Conservation (phyloP, 208 protist species). For the Wallacemonas rigidus region DNA sequence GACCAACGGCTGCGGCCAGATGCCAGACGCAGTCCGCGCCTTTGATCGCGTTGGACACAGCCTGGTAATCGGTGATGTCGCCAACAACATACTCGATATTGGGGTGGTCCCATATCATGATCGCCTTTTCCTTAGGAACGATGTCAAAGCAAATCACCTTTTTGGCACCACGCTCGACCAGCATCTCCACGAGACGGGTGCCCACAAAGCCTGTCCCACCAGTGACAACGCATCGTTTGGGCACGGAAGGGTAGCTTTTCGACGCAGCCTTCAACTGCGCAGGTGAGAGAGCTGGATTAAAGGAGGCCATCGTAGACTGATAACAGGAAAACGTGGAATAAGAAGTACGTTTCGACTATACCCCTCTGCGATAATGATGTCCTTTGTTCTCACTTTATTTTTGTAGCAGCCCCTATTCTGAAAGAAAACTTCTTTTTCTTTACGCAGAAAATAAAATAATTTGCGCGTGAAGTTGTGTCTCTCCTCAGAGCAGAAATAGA, state of each 20-base stretch:
- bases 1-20: slow-evolving; percentile 93
- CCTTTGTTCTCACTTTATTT: background rate
- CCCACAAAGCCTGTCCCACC: slow-evolving; percentile 96
- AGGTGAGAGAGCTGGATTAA: slow-evolving; percentile 71
- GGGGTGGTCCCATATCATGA: slow-evolving; percentile 79
- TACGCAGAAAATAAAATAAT: no score
- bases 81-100: slow-evolving; percentile 91
- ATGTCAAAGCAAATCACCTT: slow-evolving; percentile 92
- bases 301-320: slow-evolving; percentile 3
- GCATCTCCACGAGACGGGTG: slow-evolving; percentile 95
- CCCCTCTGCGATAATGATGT: slow-evolving; percentile 9
- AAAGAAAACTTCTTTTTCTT: no score
- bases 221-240: slow-evolving; percentile 91
- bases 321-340: background rate
- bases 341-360: background rate
- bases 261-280: slow-evolving; percentile 60
- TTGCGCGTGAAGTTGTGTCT: no score
- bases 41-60: slow-evolving; percentile 74
- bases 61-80: slow-evolving; percentile 86
- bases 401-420: no score
- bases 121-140: slow-evolving; percentile 74
- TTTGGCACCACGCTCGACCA: slow-evolving; percentile 93
- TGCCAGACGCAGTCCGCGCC: slow-evolving; percentile 95
- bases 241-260: slow-evolving; percentile 66
- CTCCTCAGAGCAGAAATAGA: no score